Percentiles rank a stretch among this genome's conserved stretches.
Conservation (phyloP, 139 green algal genomes). For the Raphidocelis subcapitata region DNA sequence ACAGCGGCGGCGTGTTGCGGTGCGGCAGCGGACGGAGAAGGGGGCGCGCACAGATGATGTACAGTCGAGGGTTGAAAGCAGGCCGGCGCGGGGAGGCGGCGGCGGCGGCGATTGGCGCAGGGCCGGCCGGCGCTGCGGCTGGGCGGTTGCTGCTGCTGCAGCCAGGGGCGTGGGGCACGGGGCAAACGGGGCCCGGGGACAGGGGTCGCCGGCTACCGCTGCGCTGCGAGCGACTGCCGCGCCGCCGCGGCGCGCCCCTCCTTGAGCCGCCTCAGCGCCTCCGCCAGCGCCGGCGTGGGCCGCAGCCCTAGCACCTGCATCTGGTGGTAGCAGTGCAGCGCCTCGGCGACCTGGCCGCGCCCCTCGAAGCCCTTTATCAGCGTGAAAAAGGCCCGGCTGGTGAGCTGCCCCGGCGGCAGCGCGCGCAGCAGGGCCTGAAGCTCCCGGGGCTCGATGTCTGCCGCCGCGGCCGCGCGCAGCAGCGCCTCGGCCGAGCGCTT, state of each 20-base stretch:
- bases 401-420: neutral
- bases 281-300: conserved; percentile 9
- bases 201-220: neutral
- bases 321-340: conserved; percentile 21
- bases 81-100: too few species aligned
- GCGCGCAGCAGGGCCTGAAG: conserved; percentile 9
- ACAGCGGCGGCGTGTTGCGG: too few species aligned
- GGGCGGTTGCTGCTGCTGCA: too few species aligned
- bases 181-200: too few species aligned
- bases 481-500: neutral
- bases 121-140: too few species aligned
- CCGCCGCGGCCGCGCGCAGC: conserved; percentile 6
- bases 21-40: too few species aligned
- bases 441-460: conserved; percentile 17
- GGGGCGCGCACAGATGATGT: too few species aligned
- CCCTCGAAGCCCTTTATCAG: conserved; percentile 12
- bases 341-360: conserved; percentile 6
- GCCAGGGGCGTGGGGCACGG: too few species aligned
- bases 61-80: too few species aligned
- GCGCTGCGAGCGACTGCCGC: neutral
- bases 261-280: neutral
- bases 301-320: conserved; percentile 17
- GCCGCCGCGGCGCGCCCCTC: neutral
- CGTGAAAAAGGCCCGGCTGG: conserved; percentile 6
- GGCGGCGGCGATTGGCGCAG: too few species aligned